Evolutionary conservation across 352 stramenopile species (phyloP), one percentile per base, ranked within the genome.

Genomic region (Globisporangium acanthophoron): DNA sequence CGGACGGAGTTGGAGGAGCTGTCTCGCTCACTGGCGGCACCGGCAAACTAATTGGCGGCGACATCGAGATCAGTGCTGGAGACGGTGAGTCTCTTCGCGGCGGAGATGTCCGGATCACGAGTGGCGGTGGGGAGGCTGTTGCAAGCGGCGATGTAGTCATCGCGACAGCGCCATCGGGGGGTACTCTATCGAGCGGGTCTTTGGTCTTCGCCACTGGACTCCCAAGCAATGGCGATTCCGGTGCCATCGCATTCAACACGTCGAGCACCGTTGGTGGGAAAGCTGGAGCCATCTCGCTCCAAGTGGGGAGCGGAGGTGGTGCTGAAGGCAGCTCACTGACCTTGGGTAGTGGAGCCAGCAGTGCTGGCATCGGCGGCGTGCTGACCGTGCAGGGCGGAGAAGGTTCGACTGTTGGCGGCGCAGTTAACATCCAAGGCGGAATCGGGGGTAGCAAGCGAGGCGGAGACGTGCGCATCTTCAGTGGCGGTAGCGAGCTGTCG

Each of bases 51-150:
- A 49, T 47, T 43, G 64, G 66, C 6, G 35, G 65, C 15, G 47
- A 58, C 53, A 54, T 78, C 59, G 29, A 81, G 7, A 59, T 71
- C 29, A 43, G 58, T 13, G 62, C 47, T 13, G 61, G 65, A 27
- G 43, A 44, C 2, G 57, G 65, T 12, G 39, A 66, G 1, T 47
- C 49, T 13, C 20, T 24, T 57, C 24, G 40, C 12, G 57, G 57
- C 8, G 57, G 57, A 27, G 33, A 57, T 18, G 57, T 63, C 3
- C n/a, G 9, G 4, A 63, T 63, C n/a, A 48, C 50, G 7, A 63
- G 57, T 48, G 57, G 57, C 3, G 12, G 39, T 7, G 43, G 57
- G 1, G 43, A 54, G 3, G 15, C 29, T 16, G 40, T 35, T 9
- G n/a, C 50, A 6, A 63, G 57, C 15, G 57, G 58, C 15, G 37